Base-by-base conservation (phyloP, 352 stramenopile genomes). In the Globisporangium alternatum region DNA sequence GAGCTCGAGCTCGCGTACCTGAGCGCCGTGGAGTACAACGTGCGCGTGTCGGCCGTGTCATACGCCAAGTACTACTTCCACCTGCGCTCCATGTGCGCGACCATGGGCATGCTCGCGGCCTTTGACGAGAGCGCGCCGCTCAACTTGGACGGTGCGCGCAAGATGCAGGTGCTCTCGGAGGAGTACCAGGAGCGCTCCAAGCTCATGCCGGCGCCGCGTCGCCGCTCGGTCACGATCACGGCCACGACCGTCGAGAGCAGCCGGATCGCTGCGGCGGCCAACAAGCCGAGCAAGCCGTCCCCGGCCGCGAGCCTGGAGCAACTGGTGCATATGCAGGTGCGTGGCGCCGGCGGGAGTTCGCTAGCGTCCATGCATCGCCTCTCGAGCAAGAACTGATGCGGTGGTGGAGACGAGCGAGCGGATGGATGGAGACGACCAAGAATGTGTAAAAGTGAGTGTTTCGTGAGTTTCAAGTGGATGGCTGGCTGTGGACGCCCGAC, bases 31-130 rank as follows among this genome's bases (percentile, higher is more conserved):
- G 82, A 94, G 74, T 95, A 95, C 75, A 93, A 94, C 49, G 86
- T 95, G n/a, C 87, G 86, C 48, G 89, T 95, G 21, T 91, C 89
- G 30, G 86, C 87, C 0, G 85, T 87, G 49, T 93, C 86, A 59
- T 96, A 96, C 66, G 89, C 86, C 64, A 96, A 95, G 80, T 98
- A 99, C 72, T 99, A 99, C 74, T 99, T 99, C 69, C 88, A 98
- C 58, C 67, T 99, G 61, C 91, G 96, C 47, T 95, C 89, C 4
- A 98, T 98, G 90, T 87, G 96, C 33, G 94, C 94, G 25, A 85
- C 86, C 12, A 97, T 98, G 83, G 84, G 84, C 9, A 81, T 90
- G 64, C 60, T 92, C 58, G 71, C 76, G 65, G 74, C 81, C 0
- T 92, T 93, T 54, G 86, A 93, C 37, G 81, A 88, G 66, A 91